These are phyloP conservation scores for Citrus glauca DNA, from an alignment of 345 rosid species.

Conservation along the genomic window DNA sequence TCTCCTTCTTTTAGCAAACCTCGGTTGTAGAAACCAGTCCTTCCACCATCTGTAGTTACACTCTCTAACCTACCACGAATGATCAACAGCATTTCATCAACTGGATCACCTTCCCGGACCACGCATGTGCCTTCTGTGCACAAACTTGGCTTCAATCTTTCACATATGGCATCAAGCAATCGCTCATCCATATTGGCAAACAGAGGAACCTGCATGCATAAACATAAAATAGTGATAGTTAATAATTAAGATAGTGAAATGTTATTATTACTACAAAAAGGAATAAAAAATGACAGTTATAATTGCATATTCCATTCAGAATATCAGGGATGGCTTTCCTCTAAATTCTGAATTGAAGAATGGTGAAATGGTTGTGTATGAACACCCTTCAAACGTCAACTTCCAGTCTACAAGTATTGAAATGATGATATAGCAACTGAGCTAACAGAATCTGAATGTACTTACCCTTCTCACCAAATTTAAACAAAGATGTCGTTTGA, in stretches of 20 bases:
- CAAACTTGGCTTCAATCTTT: conserved; percentile 74
- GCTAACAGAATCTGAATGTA: neutral
- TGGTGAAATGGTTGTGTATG: neutral
- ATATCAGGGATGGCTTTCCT: neutral
- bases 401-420: conserved; percentile 6
- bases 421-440: neutral
- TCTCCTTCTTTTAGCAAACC: conserved; percentile 71
- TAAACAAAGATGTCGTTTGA: conserved; percentile 83
- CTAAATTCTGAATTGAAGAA: neutral
- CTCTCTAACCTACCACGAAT: conserved; percentile 81
- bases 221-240: neutral
- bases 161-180: conserved; percentile 83
- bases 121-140: conserved; percentile 69
- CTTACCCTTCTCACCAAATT: conserved; percentile 84
- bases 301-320: neutral
- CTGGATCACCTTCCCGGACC: conserved; percentile 88
- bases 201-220: conserved; percentile 77
- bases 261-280: too few species aligned
- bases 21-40: conserved; percentile 81
- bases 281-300: too few species aligned
- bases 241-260: neutral
- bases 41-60: conserved; percentile 86
- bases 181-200: conserved; percentile 89
- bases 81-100: conserved; percentile 81
- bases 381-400: neutral